phyloP scores from a whole-genome alignment of 2,329 filamentous ascomycete species.

The Juglanconis sp. region DNA sequence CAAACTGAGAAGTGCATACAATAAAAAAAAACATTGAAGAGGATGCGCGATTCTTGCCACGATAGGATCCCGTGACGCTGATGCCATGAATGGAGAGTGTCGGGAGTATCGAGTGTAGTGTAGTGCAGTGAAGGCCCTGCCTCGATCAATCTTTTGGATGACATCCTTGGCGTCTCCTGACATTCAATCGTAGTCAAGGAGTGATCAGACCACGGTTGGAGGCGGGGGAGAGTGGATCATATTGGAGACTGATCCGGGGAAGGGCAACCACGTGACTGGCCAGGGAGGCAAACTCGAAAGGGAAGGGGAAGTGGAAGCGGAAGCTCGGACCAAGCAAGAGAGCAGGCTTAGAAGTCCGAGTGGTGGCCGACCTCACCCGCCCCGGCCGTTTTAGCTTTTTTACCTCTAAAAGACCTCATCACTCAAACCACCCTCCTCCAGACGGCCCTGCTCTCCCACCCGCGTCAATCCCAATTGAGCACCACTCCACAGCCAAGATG shows the following conservation, averaged over 20 bases:
- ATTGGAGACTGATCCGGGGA: background rate
- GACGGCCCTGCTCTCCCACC: slow-evolving; percentile 24
- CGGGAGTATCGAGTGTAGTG: no score
- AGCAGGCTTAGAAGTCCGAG: background rate
- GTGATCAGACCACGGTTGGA: background rate
- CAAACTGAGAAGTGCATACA: no score
- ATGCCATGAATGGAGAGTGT: no score
- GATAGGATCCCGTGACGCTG: background rate
- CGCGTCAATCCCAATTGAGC: slow-evolving; percentile 42
- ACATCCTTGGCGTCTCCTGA: no score
- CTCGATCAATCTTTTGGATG: no score
- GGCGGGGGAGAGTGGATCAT: background rate
- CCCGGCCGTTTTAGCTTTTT: slow-evolving; percentile 17
- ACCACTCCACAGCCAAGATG: slow-evolving; percentile 49
- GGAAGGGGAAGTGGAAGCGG: background rate
- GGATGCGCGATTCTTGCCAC: background rate
- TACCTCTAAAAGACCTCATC: slow-evolving; percentile 39
- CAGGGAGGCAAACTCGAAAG: background rate
- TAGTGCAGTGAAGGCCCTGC: no score
- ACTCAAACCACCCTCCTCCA: slow-evolving; percentile 23
- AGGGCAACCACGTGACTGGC: slow-evolving; percentile 22
- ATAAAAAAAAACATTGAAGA: background rate
- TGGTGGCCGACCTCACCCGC: slow-evolving; percentile 11
- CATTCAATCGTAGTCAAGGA: background rate
- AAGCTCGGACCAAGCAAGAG: slow-evolving; percentile 1